Percentiles rank a stretch among this genome's conserved stretches.
Evolutionary conservation across 768 basidiomycete species (phyloP).

Genomic region (Xerocomellus chrysenteron): DNA sequence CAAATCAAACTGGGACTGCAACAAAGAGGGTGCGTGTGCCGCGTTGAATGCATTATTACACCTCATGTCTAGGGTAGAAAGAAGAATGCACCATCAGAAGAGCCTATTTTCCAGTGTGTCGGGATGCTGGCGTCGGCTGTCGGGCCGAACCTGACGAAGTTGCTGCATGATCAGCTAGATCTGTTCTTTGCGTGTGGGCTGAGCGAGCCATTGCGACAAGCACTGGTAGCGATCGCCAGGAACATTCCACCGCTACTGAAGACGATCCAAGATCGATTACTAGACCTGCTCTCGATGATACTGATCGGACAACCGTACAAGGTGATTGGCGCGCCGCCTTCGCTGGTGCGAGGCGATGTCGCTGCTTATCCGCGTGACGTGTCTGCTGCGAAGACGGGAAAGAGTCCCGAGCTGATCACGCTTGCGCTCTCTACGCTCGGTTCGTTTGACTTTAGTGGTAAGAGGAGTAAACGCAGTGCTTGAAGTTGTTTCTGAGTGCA

Average conservation of each 20-base stretch:
- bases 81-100: conserved; percentile 91
- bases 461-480: conserved; percentile 8
- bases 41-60: background rate
- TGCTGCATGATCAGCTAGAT: conserved; percentile 94
- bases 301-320: conserved; percentile 84
- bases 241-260: conserved; percentile 88
- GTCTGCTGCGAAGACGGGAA: conserved; percentile 52
- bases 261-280: conserved; percentile 92
- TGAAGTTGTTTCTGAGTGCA: conserved; percentile 12
- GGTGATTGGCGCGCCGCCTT: conserved; percentile 80
- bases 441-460: conserved; percentile 92
- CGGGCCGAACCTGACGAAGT: conserved; percentile 92
- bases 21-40: conserved; percentile 65
- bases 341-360: conserved; percentile 55
- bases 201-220: conserved; percentile 83
- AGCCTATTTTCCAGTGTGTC: conserved; percentile 96
- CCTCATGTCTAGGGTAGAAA: conserved; percentile 41
- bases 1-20: conserved; percentile 90
- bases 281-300: conserved; percentile 80
- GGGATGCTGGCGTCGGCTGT: conserved; percentile 95
- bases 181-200: conserved; percentile 94
- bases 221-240: conserved; percentile 79
- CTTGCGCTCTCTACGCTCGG: conserved; percentile 87
- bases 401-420: conserved; percentile 66
- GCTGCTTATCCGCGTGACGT: conserved; percentile 50